A percentile compares a stretch with the other conserved stretches of the same genome.
phyloP scores from a whole-genome alignment of 108 stramenopile species.

The Pinguiococcus pyrenoidosus region DNA sequence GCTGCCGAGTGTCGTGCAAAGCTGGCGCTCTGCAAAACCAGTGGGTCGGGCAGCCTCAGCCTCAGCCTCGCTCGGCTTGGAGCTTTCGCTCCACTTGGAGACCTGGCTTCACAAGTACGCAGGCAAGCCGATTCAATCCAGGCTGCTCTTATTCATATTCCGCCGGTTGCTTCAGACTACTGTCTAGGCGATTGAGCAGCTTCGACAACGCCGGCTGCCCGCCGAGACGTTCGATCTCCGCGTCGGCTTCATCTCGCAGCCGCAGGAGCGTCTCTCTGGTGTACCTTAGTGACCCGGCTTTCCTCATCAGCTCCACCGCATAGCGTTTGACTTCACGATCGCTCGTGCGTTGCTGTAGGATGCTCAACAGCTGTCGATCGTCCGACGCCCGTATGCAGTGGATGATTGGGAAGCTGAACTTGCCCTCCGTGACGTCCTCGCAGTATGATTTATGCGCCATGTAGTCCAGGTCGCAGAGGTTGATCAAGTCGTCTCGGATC shows the following conservation, averaged over 20 bases:
- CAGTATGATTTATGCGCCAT: constrained; percentile 85
- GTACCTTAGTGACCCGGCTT: constrained; percentile 1
- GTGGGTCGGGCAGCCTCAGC: too few relatives aligned
- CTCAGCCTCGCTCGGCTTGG: too few relatives aligned
- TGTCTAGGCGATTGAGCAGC: too few relatives aligned
- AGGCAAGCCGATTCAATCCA: too few relatives aligned
- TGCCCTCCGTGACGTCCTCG: constrained; percentile 92
- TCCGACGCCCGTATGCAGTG: constrained; percentile 17
- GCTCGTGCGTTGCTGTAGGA: constrained; percentile 77
- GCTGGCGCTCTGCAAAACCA: too few relatives aligned
- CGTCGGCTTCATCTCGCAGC: neutral
- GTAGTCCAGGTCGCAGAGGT: constrained; percentile 76
- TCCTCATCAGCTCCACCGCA: constrained; percentile 36
- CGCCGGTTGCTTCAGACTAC: too few relatives aligned
- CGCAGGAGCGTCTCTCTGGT: neutral
- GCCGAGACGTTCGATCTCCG: constrained; percentile 1
- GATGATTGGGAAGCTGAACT: constrained; percentile 67
- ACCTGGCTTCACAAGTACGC: too few relatives aligned
- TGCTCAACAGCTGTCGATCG: constrained; percentile 56
- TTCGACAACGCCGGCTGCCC: neutral
- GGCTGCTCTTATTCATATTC: too few relatives aligned
- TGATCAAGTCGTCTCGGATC: constrained; percentile 86
- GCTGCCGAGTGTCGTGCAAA: too few relatives aligned
- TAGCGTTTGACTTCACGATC: constrained; percentile 77
- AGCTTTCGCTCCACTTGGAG: too few relatives aligned